A percentile compares a stretch with the other conserved stretches of the same genome.
phyloP scores from a whole-genome alignment of 495 filamentous ascomycete species.

The Penicillium cinerascens region DNA sequence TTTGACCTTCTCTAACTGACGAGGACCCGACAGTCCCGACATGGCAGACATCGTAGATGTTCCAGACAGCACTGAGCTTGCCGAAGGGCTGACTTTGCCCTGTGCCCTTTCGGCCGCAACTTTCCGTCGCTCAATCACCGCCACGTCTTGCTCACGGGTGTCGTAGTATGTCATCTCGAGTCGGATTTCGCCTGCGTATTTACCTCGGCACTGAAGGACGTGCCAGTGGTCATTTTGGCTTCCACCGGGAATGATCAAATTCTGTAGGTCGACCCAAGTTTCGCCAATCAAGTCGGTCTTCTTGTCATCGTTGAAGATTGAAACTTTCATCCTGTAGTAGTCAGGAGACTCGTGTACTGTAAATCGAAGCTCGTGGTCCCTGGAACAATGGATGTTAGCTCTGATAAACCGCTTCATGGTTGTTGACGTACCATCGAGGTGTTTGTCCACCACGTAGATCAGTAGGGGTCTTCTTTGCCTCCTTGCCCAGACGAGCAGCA shows the following conservation, averaged over 20 bases:
- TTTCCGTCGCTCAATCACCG: constrained; percentile 52
- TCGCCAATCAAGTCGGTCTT: constrained; percentile 95
- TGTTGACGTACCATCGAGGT: constrained; percentile 73
- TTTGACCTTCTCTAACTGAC: constrained; percentile 61
- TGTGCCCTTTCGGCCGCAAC: constrained; percentile 38
- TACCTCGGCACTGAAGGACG: constrained; percentile 75
- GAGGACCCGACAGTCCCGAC: constrained; percentile 52
- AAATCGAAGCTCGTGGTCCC: constrained; percentile 97
- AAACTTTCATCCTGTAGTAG: constrained; percentile 90
- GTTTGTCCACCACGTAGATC: constrained; percentile 95
- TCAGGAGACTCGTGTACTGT: constrained; percentile 94
- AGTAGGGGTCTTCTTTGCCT: constrained; percentile 95
- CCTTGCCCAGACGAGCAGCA: constrained; percentile 88
- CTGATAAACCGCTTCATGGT: background rate
- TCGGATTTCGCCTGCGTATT: constrained; percentile 91
- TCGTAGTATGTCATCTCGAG: constrained; percentile 98
- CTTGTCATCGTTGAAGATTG: constrained; percentile 96
- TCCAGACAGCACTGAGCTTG: background rate
- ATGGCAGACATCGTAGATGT: constrained; percentile 17
- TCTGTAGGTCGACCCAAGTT: constrained; percentile 76
- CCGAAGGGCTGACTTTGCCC: constrained; percentile 11
- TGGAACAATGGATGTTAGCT: constrained; percentile 38
- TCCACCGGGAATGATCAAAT: constrained; percentile 78
- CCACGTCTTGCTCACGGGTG: constrained; percentile 72
- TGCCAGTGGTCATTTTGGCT: constrained; percentile 95